Base-by-base conservation (phyloP, 2,329 filamentous ascomycete genomes). In the Colletotrichum cereale region DNA sequence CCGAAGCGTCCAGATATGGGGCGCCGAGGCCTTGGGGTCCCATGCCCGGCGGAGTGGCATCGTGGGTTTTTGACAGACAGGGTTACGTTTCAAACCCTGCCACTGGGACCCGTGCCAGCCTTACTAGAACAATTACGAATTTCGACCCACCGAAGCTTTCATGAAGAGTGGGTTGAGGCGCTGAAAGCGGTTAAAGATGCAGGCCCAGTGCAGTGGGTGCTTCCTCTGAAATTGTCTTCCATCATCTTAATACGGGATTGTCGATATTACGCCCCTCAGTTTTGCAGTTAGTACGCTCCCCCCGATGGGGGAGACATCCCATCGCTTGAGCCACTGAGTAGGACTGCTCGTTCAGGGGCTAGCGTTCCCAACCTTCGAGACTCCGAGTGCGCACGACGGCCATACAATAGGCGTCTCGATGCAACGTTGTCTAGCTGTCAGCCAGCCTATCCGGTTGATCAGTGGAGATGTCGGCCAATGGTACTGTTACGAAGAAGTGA, bases 271-370 rank as follows among this genome's bases (percentile, higher is more conserved):
- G 11, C 21, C 42, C 42, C 40, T 34, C 16, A 31, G 24, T 11
- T 47, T 8, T 24, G 52, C 16, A 12, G 52, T 11, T 31, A 14
- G 7, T 36, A n/a, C 34, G 57, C 40, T 16, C 14, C 29, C 40
- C 14, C 29, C 5, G 58, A 50, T 29, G 34, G 6, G 18, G 16
- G n/a, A 31, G 12, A 38, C 52, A 42, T 44, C 58, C 26, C 21
- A n/a, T 31, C 24, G 6, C 14, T 55, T 34, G 56, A 56, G n/a
- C 67, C 63, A 44, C 56, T 40, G 64, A 21, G 53, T 21, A 58
- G 58, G 16, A 63, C 16, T 26, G 31, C n/a, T 55, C 48, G 12
- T 50, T 42, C 64, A 71, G 67, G 56, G 67, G 57, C 34, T n/a
- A n/a, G n/a, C n/a, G n/a, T n/a, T n/a, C n/a, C n/a, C 65, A 42